Evolutionary conservation across 1,139 yeast genomes (phyloP).

Genomic region (Debaryomycetaceae sp.): DNA sequence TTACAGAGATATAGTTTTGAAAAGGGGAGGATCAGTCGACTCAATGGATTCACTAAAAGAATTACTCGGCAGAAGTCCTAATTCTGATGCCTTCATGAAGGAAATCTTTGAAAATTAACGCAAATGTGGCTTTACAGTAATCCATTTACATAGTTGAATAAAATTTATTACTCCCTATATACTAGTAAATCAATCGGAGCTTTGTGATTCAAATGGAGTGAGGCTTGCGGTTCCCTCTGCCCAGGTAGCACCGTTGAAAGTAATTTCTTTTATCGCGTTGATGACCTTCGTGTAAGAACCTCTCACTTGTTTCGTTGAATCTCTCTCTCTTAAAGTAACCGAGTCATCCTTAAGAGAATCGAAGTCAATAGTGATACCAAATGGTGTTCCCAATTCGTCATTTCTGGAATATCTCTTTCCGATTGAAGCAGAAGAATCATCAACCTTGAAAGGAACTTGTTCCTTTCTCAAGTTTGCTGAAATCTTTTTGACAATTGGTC

Average conservation of each 20-base stretch:
- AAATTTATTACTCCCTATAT: too few relatives aligned
- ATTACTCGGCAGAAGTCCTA: conserved; percentile 74
- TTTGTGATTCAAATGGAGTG: conserved; percentile 58
- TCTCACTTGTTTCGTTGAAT: conserved; percentile 94
- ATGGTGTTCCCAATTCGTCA: conserved; percentile 99
- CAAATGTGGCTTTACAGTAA: too few relatives aligned
- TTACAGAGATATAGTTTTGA: conserved; percentile 68
- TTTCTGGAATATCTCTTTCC: conserved; percentile 99
- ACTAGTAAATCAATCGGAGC: conserved; percentile 8
- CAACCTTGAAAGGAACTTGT: conserved; percentile 92
- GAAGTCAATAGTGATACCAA: conserved; percentile 96
- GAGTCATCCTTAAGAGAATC: conserved; percentile 88
- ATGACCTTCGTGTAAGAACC: conserved; percentile 79
- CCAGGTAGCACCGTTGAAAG: conserved; percentile 78
- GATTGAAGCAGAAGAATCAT: conserved; percentile 95
- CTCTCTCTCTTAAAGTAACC: conserved; percentile 97
- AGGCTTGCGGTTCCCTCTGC: conserved; percentile 74
- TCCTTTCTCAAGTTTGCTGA: conserved; percentile 69
- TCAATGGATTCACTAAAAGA: conserved; percentile 62
- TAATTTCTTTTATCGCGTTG: conserved; percentile 72
- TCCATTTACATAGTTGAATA: not conserved
- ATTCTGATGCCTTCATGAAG: conserved; percentile 62
- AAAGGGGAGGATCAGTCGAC: conserved; percentile 71
- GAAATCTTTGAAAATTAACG: conserved; percentile 40
- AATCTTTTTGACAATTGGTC: conserved; percentile 69